Evolutionary conservation across 176 grass and related monocot species (phyloP).

Genomic region (Urochloa ruziziensis): DNA sequence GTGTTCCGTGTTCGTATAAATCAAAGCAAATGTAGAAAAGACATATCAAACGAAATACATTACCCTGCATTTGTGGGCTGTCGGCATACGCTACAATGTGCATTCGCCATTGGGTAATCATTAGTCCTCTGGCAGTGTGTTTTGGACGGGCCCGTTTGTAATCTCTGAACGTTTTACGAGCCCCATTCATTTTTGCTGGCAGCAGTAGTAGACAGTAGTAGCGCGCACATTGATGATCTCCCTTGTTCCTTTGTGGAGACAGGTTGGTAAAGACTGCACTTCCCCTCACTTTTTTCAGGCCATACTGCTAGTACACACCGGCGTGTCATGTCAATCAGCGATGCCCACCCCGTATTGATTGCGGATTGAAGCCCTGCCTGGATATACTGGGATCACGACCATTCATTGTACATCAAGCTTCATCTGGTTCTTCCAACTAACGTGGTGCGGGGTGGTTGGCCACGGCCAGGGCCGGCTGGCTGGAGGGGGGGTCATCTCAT

Average conservation of each 20-base stretch:
- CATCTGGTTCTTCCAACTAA: not conserved
- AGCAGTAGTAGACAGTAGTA: not conserved
- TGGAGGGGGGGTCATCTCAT: conserved; percentile 3
- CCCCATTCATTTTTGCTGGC: not conserved
- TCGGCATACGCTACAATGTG: not conserved
- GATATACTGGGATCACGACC: not conserved
- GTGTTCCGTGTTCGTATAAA: too few species aligned
- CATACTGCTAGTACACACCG: not conserved
- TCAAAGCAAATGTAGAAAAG: too few species aligned
- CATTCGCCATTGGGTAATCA: not conserved
- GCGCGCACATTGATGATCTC: not conserved
- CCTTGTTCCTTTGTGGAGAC: conserved; percentile 35
- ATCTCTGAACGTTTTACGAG: not conserved
- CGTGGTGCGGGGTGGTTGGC: not conserved
- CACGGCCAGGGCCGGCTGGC: not conserved
- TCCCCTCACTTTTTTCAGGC: not conserved
- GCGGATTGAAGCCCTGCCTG: not conserved
- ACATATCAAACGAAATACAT: too few species aligned
- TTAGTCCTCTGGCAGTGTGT: not conserved
- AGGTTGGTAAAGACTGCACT: conserved; percentile 38
- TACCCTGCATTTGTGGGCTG: not conserved
- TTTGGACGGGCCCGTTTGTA: conserved; percentile 8
- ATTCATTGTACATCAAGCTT: conserved; percentile 4
- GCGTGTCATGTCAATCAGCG: not conserved
- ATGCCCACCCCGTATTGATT: conserved; percentile 19